Evolutionary conservation across 768 basidiomycete species (phyloP).

Genomic region (Auricularia cornea): DNA sequence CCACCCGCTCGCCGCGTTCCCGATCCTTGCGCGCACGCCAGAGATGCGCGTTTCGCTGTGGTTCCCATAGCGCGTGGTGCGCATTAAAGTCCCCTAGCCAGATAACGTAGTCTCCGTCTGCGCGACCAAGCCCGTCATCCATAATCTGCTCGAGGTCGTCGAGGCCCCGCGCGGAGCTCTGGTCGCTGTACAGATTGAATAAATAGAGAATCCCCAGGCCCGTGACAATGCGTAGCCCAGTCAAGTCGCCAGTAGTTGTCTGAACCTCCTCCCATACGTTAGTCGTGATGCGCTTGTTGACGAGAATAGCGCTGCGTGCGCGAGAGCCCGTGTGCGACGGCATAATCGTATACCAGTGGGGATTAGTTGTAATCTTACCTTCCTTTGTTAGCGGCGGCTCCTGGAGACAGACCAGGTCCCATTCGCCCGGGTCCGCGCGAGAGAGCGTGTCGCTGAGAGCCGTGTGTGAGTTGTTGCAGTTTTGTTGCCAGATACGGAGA

Average conservation of each 20-base stretch:
- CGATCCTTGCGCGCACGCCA: neutral
- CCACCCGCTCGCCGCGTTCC: slow-evolving; percentile 23
- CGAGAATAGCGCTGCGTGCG: slow-evolving; percentile 15
- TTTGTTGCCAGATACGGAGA: slow-evolving; percentile 1
- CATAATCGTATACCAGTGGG: neutral
- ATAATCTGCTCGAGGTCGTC: neutral
- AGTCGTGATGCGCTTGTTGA: slow-evolving; percentile 13
- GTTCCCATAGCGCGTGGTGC: slow-evolving; percentile 36
- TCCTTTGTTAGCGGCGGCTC: neutral
- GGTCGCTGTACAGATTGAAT: slow-evolving; percentile 34
- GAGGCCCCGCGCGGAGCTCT: neutral
- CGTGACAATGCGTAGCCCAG: slow-evolving; percentile 17
- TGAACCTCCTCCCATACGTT: slow-evolving; percentile 15
- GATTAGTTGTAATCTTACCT: neutral
- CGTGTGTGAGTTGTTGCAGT: neutral
- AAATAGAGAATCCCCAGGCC: slow-evolving; percentile 16
- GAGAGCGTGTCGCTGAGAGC: neutral
- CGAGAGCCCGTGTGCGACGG: neutral
- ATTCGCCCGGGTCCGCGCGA: neutral
- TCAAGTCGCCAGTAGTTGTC: slow-evolving; percentile 18
- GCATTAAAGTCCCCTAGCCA: slow-evolving; percentile 36
- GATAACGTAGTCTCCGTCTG: slow-evolving; percentile 12
- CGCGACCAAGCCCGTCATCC: neutral
- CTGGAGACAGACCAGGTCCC: neutral
- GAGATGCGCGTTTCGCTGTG: slow-evolving; percentile 18